Conservation (phyloP, 148 eudicot species). For the Persicaria maculosa region DNA sequence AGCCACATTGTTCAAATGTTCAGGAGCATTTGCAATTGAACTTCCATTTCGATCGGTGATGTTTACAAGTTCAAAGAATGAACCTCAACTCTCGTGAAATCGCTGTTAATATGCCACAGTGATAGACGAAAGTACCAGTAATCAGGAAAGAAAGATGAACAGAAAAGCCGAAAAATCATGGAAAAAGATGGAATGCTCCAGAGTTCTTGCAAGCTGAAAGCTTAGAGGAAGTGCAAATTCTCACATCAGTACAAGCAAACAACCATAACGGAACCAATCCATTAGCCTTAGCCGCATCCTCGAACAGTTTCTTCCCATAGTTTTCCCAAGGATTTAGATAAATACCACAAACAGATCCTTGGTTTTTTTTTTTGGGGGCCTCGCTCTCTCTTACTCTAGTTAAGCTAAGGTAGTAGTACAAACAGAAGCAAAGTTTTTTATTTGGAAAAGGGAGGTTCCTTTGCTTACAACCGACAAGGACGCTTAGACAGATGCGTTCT, state of each 20-base stretch:
- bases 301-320: background rate
- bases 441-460: background rate
- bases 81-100: too few species aligned
- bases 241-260: slow-evolving; percentile 4
- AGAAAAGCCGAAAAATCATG: background rate
- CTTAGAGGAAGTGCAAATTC: background rate
- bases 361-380: background rate
- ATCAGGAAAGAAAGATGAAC: background rate
- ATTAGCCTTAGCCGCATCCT: background rate
- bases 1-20: too few species aligned
- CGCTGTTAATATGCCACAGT: too few species aligned
- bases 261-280: background rate
- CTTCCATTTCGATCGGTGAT: too few species aligned
- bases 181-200: background rate
- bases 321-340: background rate
- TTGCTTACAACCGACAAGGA: background rate
- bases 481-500: background rate
- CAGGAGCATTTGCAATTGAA: too few species aligned
- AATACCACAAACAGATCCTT: background rate
- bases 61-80: too few species aligned
- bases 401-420: background rate
- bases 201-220: slow-evolving; percentile 8
- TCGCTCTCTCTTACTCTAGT: background rate
- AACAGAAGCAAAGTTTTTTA: background rate
- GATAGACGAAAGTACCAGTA: too few species aligned